A percentile compares a stretch with the other conserved stretches of the same genome.
These are phyloP conservation scores for Herpetospermum pedunculosum DNA, from an alignment of 306 rosid genomes.

Conservation along the genomic window DNA sequence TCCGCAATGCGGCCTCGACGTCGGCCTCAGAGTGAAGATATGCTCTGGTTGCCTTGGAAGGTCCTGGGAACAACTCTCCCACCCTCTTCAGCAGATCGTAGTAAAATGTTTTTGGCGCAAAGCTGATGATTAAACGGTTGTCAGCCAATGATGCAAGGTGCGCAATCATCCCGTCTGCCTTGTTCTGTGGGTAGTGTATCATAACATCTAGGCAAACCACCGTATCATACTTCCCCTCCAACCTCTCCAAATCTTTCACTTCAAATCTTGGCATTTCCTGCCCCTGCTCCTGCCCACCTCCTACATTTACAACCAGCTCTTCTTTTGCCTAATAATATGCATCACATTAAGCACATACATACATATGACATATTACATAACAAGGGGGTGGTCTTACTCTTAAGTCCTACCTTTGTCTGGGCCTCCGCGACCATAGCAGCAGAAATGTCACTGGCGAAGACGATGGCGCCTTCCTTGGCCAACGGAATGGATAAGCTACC, in stretches of 20 bases:
- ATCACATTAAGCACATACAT: no score
- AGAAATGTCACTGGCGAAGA: conserved; percentile 63
- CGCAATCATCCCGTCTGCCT: conserved; percentile 83
- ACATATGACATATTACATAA: no score
- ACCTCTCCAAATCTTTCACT: conserved; percentile 83
- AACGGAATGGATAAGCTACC: conserved; percentile 84
- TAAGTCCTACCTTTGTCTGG: no score
- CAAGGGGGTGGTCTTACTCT: no score
- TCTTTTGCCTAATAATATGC: no score
- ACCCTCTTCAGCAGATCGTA: conserved; percentile 71
- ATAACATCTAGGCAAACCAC: conserved; percentile 81
- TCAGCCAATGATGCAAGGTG: conserved; percentile 83
- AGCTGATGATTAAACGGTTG: conserved; percentile 69
- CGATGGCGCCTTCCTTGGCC: conserved; percentile 69
- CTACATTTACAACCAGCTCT: conserved; percentile 33
- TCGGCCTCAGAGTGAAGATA: conserved; percentile 89
- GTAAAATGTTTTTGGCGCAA: conserved; percentile 85
- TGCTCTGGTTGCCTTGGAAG: conserved; percentile 93
- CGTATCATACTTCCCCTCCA: conserved; percentile 65
- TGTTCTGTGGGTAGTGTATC: conserved; percentile 84
- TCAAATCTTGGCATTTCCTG: conserved; percentile 67
- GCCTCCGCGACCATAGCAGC: conserved; percentile 95
- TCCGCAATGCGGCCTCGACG: conserved; percentile 60
- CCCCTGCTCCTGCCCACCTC: no score
- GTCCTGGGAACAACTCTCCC: conserved; percentile 95